Base-by-base conservation (phyloP, 2,329 filamentous ascomycete genomes). In the Lecanosticta acicola region DNA sequence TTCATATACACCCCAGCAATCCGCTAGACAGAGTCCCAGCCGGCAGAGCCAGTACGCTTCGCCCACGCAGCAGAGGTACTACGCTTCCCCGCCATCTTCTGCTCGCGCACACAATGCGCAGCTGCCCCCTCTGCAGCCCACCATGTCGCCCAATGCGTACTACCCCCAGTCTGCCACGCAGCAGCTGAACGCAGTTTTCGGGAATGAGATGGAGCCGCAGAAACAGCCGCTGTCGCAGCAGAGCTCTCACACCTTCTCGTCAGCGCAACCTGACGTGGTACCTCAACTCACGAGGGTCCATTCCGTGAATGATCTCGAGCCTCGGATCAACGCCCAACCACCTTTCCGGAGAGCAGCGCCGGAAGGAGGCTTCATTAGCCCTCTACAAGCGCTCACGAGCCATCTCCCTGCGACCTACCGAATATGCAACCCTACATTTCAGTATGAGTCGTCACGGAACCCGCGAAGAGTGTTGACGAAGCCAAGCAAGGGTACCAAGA, bases 361-460 rank as follows among this genome's bases (percentile, higher is more conserved):
- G 1, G 93, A 98, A 65, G 93, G 93, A 43, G 93, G 93, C 39
- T 98, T 98, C 65, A 95, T 98, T 66, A 97, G 93, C 67, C 93
- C 93, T 39, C 77, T 98, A 40, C 91, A 97, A 84, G 91, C 93
- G 39, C 77, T 98, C 50, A 98, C 93, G 1, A 85, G 86, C 33
- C 90, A 97, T 61, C 76, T 98, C 16, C 91, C 93, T 13, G 85
- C 90, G 3, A 97, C 93, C 1, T 98, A 98, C 72, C 85, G 93
- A 59, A 97, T 98, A 67, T 98, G 93, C 74, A 98, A 98, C 66
- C 90, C 90, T 2, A 83, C 80, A 60, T 98, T 98, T 77, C 96
- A 98, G 72, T 98, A 98, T 71, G 93, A 98, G 66, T 96, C 93
- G 13, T 96, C 93, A 43, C 81, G 93, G 56, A 98, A 98, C 64